phyloP scores from a whole-genome alignment of 2,329 filamentous ascomycete species.

The Microdochium bolleyi region DNA sequence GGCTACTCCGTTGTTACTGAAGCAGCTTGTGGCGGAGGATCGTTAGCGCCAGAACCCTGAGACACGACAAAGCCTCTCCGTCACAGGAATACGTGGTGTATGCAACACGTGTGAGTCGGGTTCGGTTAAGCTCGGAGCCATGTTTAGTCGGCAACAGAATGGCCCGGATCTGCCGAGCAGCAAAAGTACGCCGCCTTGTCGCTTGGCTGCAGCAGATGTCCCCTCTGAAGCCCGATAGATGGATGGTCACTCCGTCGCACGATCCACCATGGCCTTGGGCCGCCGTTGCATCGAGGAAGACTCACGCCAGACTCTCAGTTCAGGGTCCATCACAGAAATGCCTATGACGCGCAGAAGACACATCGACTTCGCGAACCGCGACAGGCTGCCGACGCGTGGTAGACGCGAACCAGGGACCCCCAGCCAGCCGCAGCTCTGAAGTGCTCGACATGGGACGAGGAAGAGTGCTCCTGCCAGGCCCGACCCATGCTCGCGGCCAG shows the following conservation, averaged over 20 bases:
- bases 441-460: background rate
- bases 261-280: too few relatives aligned
- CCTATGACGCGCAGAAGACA: background rate
- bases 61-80: background rate
- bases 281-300: too few relatives aligned
- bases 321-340: background rate
- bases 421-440: background rate
- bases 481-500: background rate
- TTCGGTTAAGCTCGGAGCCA: background rate
- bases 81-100: background rate
- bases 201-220: background rate
- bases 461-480: background rate
- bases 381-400: background rate
- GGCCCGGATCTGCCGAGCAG: background rate
- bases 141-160: background rate
- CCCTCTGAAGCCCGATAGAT: too few relatives aligned
- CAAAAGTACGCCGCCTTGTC: background rate
- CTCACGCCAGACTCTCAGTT: background rate
- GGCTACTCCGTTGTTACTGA: too few relatives aligned
- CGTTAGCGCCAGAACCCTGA: background rate
- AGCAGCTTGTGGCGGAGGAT: background rate
- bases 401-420: background rate
- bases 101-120: background rate
- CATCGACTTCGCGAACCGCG: background rate
- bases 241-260: too few relatives aligned